Conservation (phyloP, 805 yeast genomes). For the Suhomyces prunicola region DNA sequence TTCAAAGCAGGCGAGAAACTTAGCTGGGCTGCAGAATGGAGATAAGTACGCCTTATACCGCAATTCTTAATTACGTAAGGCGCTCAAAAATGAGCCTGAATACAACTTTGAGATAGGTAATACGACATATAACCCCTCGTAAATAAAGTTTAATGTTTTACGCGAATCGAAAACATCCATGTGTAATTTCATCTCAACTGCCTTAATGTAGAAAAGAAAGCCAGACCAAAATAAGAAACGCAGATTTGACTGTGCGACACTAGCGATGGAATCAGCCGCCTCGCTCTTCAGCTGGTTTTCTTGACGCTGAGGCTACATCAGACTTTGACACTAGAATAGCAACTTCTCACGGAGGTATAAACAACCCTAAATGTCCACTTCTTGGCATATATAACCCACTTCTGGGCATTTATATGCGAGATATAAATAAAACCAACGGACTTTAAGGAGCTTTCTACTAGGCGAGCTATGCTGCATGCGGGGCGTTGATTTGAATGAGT, state of each 20-base stretch:
- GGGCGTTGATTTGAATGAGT: no score
- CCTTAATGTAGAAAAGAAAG: not conserved
- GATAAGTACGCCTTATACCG: conserved; percentile 11
- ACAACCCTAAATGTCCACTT: not conserved
- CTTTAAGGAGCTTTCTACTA: no score
- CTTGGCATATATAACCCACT: not conserved
- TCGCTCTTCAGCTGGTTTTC: not conserved
- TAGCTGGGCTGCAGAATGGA: conserved; percentile 76
- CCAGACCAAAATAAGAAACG: not conserved
- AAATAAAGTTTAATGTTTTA: not conserved
- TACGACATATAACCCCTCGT: not conserved
- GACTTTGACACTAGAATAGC: not conserved
- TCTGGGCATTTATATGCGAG: not conserved
- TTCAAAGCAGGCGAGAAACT: conserved; percentile 79
- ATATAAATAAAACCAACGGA: not conserved
- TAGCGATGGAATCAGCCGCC: not conserved
- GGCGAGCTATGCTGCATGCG: no score
- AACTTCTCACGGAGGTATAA: not conserved
- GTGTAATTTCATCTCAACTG: not conserved
- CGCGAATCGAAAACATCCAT: not conserved
- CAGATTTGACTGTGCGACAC: not conserved
- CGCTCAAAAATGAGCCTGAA: not conserved
- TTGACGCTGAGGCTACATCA: not conserved
- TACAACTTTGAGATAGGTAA: not conserved
- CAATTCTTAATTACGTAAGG: not conserved